Conservation (phyloP, 805 yeast species). For the Torulaspora maleeae region DNA sequence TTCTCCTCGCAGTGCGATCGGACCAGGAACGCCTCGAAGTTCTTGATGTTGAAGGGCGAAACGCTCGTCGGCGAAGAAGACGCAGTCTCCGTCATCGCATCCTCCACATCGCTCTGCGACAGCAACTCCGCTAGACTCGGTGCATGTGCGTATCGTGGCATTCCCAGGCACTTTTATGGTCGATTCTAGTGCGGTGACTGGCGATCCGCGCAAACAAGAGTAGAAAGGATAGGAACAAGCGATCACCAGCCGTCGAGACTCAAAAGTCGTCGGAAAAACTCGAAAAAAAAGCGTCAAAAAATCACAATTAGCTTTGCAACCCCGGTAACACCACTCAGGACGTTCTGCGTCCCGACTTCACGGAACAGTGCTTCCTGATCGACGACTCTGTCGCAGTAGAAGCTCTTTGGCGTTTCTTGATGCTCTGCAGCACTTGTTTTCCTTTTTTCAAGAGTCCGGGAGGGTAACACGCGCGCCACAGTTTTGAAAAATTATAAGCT, state of each 20-base stretch:
- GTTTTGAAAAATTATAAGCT: slow-evolving; percentile 3
- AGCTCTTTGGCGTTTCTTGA: too few species aligned
- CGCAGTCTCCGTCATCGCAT: slow-evolving; percentile 1
- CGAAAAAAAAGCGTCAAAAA: too few species aligned
- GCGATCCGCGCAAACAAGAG: not conserved
- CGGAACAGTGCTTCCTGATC: too few species aligned
- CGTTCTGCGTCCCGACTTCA: too few species aligned
- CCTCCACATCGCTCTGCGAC: slow-evolving; percentile 5
- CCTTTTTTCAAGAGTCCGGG: too few species aligned
- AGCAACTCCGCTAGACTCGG: slow-evolving; percentile 8
- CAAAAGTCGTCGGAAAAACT: too few species aligned
- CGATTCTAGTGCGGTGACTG: not conserved
- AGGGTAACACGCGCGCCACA: not conserved
- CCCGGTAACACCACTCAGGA: too few species aligned
- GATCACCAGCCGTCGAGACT: too few species aligned
- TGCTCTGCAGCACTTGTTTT: too few species aligned
- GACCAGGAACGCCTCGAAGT: slow-evolving; percentile 24
- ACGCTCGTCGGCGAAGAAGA: slow-evolving; percentile 1
- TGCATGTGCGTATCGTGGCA: not conserved
- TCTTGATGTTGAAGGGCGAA: slow-evolving; percentile 17
- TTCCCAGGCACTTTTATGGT: not conserved
- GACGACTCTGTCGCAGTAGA: too few species aligned
- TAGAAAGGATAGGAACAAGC: not conserved
- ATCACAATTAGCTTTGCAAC: too few species aligned
- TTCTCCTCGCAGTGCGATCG: slow-evolving; percentile 34